Conservation (phyloP, 768 basidiomycete species). For the Obba rivulosa region DNA sequence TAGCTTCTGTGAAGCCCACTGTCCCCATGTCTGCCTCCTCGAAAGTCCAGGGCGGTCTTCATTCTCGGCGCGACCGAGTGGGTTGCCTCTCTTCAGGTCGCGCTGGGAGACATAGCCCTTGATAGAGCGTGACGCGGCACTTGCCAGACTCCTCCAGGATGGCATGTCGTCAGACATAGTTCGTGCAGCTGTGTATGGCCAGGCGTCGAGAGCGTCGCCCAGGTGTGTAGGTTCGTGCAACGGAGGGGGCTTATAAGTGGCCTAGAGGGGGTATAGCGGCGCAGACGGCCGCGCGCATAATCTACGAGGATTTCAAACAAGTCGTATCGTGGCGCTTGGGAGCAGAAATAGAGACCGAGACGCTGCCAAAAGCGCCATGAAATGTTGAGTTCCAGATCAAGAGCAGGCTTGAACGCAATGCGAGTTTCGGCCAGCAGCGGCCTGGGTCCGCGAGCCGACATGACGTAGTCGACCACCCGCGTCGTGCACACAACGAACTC, state of each 20-base stretch:
- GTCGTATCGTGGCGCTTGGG: no score
- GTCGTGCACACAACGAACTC: no score
- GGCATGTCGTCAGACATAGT: conserved; percentile 27
- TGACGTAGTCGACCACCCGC: no score
- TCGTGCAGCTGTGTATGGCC: neutral
- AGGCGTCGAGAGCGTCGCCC: neutral
- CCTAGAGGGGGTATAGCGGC: neutral
- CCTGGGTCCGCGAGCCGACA: no score
- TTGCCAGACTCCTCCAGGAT: conserved; percentile 25
- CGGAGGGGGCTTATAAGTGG: neutral
- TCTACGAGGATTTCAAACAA: neutral
- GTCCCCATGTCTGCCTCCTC: conserved; percentile 43
- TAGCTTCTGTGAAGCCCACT: conserved; percentile 57
- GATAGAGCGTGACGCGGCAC: conserved; percentile 32
- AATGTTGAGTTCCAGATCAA: no score
- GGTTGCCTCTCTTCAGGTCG: conserved; percentile 30
- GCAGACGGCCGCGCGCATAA: neutral
- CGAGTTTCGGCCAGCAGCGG: no score
- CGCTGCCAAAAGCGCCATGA: no score
- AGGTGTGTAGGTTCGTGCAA: neutral
- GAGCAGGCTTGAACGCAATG: no score
- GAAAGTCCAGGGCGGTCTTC: conserved; percentile 15
- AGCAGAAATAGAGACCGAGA: no score
- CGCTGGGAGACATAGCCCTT: conserved; percentile 47
- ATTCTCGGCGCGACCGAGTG: conserved; percentile 4